Percentiles rank a stretch among this genome's conserved stretches.
Evolutionary conservation across 495 filamentous ascomycete genomes (phyloP).

Genomic region (Astrothelium subdiscretum): DNA sequence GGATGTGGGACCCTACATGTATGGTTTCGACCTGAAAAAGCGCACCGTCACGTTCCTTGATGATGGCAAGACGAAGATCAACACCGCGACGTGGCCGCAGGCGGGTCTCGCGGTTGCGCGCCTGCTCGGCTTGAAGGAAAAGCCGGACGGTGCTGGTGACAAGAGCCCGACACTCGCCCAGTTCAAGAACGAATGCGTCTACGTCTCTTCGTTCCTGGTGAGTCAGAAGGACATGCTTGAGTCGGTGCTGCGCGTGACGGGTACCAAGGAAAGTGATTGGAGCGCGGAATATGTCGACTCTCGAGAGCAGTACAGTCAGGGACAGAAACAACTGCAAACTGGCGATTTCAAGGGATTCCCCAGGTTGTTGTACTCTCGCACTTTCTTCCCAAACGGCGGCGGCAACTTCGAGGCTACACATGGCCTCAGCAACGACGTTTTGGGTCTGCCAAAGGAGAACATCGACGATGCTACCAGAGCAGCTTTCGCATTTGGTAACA

Average conservation of each 20-base stretch:
- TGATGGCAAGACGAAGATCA: slow-evolving; percentile 34
- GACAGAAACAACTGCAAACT: slow-evolving; percentile 27
- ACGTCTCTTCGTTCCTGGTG: slow-evolving; percentile 31
- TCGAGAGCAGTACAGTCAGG: slow-evolving; percentile 32
- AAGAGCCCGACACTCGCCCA: not conserved
- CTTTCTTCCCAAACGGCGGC: slow-evolving; percentile 38
- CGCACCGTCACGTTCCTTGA: slow-evolving; percentile 35
- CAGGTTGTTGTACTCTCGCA: slow-evolving; percentile 39
- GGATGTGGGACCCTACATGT: slow-evolving; percentile 14
- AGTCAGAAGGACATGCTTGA: slow-evolving; percentile 39
- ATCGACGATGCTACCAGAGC: slow-evolving; percentile 42
- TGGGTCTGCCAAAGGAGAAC: slow-evolving; percentile 48
- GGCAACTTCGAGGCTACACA: slow-evolving; percentile 30
- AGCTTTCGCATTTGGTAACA: too few relatives aligned
- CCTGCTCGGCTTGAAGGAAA: not conserved
- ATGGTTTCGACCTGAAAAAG: slow-evolving; percentile 37
- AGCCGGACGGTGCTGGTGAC: not conserved
- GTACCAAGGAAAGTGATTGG: slow-evolving; percentile 45
- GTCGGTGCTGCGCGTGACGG: slow-evolving; percentile 39
- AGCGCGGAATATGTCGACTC: slow-evolving; percentile 33
- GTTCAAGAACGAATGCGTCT: slow-evolving; percentile 28
- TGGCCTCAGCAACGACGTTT: slow-evolving; percentile 36
- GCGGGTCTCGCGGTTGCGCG: slow-evolving; percentile 33
- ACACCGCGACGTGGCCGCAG: slow-evolving; percentile 32
- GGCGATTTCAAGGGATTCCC: slow-evolving; percentile 38